Percentiles rank a stretch among this genome's conserved stretches.
phyloP scores from a whole-genome alignment of 768 basidiomycete genomes.

The Pisolithus microcarpus region DNA sequence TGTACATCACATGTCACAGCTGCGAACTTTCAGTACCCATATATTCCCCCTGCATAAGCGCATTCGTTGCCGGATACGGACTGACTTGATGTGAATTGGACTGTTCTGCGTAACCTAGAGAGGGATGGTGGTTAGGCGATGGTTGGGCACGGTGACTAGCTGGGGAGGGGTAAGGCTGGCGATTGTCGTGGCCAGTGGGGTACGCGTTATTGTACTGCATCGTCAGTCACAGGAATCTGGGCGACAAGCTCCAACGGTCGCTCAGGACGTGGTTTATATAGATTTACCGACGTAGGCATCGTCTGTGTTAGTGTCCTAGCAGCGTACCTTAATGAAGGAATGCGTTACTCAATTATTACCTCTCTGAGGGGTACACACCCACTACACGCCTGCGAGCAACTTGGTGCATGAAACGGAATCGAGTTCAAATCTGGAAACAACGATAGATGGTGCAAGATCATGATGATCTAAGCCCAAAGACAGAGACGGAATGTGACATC shows the following conservation, averaged over 20 bases:
- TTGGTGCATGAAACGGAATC: conserved; percentile 21
- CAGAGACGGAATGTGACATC: conserved; percentile 21
- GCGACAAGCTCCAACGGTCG: conserved; percentile 4
- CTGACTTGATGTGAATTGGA: conserved; percentile 18
- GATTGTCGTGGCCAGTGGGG: conserved; percentile 8
- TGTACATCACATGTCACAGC: neutral
- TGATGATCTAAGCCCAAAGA: conserved; percentile 12
- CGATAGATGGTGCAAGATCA: conserved; percentile 17
- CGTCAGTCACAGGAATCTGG: conserved; percentile 1
- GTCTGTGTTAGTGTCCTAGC: conserved; percentile 30
- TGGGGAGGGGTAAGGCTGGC: conserved; percentile 12
- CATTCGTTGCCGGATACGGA: conserved; percentile 20
- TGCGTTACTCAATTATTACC: conserved; percentile 33
- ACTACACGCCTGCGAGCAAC: conserved; percentile 27
- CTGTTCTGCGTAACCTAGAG: conserved; percentile 18
- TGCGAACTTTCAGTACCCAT: conserved; percentile 12
- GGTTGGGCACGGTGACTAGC: conserved; percentile 7
- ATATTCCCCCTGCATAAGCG: conserved; percentile 14
- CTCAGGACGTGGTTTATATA: conserved; percentile 23
- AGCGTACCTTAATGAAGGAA: conserved; percentile 33
- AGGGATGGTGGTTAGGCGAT: conserved; percentile 14
- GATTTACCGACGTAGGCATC: conserved; percentile 27
- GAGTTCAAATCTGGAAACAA: conserved; percentile 13
- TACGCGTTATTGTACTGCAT: conserved; percentile 27
- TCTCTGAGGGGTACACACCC: conserved; percentile 22